Percentiles rank a stretch among this genome's conserved stretches.
phyloP scores from a whole-genome alignment of 2,329 filamentous ascomycete species.

The Diaporthe caulivora region DNA sequence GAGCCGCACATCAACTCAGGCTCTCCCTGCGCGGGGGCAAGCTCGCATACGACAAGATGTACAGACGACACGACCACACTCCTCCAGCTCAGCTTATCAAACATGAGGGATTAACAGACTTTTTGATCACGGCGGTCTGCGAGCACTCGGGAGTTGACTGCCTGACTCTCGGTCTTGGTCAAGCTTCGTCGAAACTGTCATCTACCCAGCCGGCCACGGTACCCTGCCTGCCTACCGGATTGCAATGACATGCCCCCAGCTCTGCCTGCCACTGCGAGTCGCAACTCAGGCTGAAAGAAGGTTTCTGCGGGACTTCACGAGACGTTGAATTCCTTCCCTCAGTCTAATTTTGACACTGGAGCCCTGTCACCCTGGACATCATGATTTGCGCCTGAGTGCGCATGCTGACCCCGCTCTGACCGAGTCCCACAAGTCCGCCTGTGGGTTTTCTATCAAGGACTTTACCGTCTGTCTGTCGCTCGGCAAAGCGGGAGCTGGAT shows the following conservation, averaged over 20 bases:
- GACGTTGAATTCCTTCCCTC: constrained; percentile 17
- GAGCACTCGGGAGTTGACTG: constrained; percentile 11
- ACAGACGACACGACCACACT: background rate
- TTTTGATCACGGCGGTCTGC: constrained; percentile 23
- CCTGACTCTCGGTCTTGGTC: constrained; percentile 15
- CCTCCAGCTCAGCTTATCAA: constrained; percentile 32
- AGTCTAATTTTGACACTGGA: constrained; percentile 30
- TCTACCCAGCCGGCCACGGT: constrained; percentile 16
- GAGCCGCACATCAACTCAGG: constrained; percentile 24
- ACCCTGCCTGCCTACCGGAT: constrained; percentile 6
- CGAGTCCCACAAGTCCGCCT: constrained; percentile 11
- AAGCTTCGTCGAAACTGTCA: constrained; percentile 25
- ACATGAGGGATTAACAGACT: constrained; percentile 22
- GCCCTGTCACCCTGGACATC: constrained; percentile 31
- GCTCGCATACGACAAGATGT: constrained; percentile 3
- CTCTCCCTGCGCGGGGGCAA: constrained; percentile 23
- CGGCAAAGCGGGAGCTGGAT: constrained; percentile 6
- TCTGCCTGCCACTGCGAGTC: constrained; percentile 26
- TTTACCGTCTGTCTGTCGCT: background rate
- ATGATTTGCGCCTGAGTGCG: constrained; percentile 23
- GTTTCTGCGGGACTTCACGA: constrained; percentile 29
- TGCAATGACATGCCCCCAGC: constrained; percentile 14
- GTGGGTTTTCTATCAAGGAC: constrained; percentile 5
- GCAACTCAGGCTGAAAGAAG: constrained; percentile 29
- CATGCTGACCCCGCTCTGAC: constrained; percentile 25